Evolutionary conservation across 495 filamentous ascomycete species (phyloP).

Genomic region (Neurospora africana): DNA sequence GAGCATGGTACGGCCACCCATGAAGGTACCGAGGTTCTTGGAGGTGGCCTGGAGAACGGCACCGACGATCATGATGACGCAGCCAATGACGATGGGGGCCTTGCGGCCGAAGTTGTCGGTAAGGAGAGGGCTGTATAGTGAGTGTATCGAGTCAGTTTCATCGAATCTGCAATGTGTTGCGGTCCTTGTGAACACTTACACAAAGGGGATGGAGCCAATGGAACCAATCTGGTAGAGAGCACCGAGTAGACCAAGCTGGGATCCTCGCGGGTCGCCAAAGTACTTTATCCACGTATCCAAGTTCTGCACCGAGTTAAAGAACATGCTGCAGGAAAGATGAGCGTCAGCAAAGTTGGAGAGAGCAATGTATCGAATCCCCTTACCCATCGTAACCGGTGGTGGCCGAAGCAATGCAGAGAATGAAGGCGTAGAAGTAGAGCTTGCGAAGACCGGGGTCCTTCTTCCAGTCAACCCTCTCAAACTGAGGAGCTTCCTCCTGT

Average conservation of each 20-base stretch:
- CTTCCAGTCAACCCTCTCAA: constrained; percentile 50
- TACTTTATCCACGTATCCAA: constrained; percentile 39
- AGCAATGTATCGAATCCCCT: neutral
- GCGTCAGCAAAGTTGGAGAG: constrained; percentile 6
- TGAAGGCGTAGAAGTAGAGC: constrained; percentile 47
- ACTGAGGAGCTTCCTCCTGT: constrained; percentile 45
- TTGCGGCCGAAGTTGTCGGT: constrained; percentile 55
- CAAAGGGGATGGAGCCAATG: constrained; percentile 52
- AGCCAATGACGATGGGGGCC: constrained; percentile 49
- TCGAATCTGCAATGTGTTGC: neutral
- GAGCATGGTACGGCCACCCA: constrained; percentile 38
- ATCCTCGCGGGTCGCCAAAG: constrained; percentile 41
- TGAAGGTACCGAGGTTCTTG: constrained; percentile 35
- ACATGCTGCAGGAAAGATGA: constrained; percentile 28
- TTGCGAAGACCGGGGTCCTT: constrained; percentile 49
- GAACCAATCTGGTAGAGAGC: constrained; percentile 61
- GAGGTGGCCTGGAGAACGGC: constrained; percentile 44
- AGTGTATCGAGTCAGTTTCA: constrained; percentile 13
- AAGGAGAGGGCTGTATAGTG: constrained; percentile 39
- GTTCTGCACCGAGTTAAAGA: constrained; percentile 46
- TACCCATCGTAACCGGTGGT: constrained; percentile 61
- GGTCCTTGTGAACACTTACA: constrained; percentile 31
- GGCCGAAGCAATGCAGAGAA: constrained; percentile 52
- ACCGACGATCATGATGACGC: constrained; percentile 54
- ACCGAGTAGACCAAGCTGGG: constrained; percentile 50